Evolutionary conservation across 106 monocot genomes (phyloP), one percentile per base, ranked within the genome.

Genomic region (Ottelia alismoides): DNA sequence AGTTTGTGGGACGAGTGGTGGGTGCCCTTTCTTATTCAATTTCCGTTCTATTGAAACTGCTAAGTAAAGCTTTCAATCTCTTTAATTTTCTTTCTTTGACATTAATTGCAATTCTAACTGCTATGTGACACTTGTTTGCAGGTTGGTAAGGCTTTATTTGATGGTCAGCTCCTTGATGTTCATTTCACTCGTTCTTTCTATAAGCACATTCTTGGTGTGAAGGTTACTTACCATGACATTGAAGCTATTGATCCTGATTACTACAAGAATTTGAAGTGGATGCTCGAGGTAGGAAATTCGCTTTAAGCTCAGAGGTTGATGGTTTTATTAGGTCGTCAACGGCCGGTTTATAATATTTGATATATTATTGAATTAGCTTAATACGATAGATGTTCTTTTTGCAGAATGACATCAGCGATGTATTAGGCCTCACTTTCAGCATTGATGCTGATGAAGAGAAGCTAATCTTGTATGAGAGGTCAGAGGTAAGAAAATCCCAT

Each of bases 391-490:
- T n/a, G n/a, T n/a, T 57, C 14, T 2, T 25, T 14, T 50, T 79
- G 62, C 58, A 96, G 96, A 96, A 96, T 70, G 88, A 96, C 47
- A 82, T 96, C 51, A 85, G 76, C 65, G 88, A 96, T 65, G 55
- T 89, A 49, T 74, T 85, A 66, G 96, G 85, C 53, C 81, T 96
- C 43, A 88, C 96, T 27, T 96, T 96, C 28, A 96, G 84, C 63
- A 79, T 96, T 72, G 96, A 96, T 73, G 88, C 96, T 31, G 96
- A 96, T 78, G 96, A 96, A 60, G 96, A 96, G 67, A 88, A 96
- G 71, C 69, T 76, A 27, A 96, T 96, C 72, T 66, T 96, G 22
- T 96, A 82, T 70, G 96, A 96, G 76, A 85, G 49, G 32, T 66
- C 75, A 54, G 85, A 96, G 81, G 96, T 89, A 75, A 56, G 28